A percentile compares a stretch with the other conserved stretches of the same genome.
phyloP scores from a whole-genome alignment of 768 basidiomycete genomes.

The Pleurotus giganteus region DNA sequence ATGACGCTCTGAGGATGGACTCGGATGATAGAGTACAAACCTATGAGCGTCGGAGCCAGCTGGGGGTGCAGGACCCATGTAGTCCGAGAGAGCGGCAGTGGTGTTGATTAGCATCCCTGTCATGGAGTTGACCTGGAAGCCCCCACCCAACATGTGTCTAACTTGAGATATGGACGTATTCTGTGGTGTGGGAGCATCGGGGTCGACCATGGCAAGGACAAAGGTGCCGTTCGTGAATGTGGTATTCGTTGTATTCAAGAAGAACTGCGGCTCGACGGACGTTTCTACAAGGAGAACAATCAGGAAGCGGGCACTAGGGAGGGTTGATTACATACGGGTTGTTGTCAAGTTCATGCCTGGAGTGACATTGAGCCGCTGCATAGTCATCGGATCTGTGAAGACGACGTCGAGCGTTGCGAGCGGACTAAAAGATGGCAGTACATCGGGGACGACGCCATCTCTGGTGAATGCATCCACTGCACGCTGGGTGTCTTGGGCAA shows the following conservation, averaged over 20 bases:
- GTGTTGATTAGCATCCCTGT: slow-evolving; percentile 29
- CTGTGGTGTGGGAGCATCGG: slow-evolving; percentile 41
- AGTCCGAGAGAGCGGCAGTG: slow-evolving; percentile 38
- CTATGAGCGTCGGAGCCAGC: slow-evolving; percentile 42
- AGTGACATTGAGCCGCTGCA: slow-evolving; percentile 26
- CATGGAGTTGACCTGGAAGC: slow-evolving; percentile 28
- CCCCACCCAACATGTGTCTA: slow-evolving; percentile 39
- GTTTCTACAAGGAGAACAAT: slow-evolving; percentile 26
- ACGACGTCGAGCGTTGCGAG: slow-evolving; percentile 31
- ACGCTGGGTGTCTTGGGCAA: slow-evolving; percentile 16
- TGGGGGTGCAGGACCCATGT: slow-evolving; percentile 36
- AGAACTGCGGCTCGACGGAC: slow-evolving; percentile 29
- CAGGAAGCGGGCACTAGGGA: neutral
- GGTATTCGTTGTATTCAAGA: slow-evolving; percentile 24
- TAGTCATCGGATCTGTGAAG: slow-evolving; percentile 32
- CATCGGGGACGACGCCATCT: slow-evolving; percentile 38
- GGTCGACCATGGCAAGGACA: slow-evolving; percentile 40
- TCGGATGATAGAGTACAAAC: slow-evolving; percentile 21
- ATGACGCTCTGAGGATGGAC: slow-evolving; percentile 14
- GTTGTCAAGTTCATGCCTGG: slow-evolving; percentile 34
- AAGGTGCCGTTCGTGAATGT: slow-evolving; percentile 25
- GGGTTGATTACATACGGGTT: slow-evolving; percentile 27
- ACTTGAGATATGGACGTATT: slow-evolving; percentile 33
- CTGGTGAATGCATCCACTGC: slow-evolving; percentile 30
- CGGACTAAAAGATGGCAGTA: slow-evolving; percentile 38